Conservation (phyloP, 345 rosid species). For the Eucalyptus caleyi region DNA sequence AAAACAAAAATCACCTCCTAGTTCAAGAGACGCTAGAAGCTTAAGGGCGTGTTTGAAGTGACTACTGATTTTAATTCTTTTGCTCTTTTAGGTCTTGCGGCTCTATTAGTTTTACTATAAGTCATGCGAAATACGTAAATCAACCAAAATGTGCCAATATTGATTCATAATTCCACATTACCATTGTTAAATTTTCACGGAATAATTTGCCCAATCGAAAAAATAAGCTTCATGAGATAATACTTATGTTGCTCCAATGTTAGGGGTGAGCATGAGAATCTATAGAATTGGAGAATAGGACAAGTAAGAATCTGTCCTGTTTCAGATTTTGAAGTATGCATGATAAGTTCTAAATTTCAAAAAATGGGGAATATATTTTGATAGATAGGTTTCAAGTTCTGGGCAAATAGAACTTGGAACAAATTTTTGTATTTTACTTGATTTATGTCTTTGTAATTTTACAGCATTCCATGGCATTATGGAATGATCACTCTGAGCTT, state of each 20-base stretch:
- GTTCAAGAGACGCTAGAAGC: background rate
- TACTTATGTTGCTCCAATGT: no score
- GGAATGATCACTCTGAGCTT: no score
- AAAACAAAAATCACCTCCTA: background rate
- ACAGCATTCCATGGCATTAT: no score
- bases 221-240: background rate
- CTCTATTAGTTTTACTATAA: background rate
- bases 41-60: no score
- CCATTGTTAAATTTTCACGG: background rate
- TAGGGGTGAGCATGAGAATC: no score
- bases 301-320: rapidly evolving
- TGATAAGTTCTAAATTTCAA: no score
- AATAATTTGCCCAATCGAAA: background rate
- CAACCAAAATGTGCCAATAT: background rate
- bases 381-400: no score
- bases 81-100: background rate
- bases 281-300: no score
- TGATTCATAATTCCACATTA: background rate
- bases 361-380: no score
- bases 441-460: no score
- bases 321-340: rapidly evolving
- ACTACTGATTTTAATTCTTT: background rate
- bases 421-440: no score
- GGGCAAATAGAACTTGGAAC: no score
- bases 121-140: background rate